These are phyloP conservation scores for Xylaria venustula DNA, from an alignment of 495 filamentous ascomycete species.

Conservation along the genomic window DNA sequence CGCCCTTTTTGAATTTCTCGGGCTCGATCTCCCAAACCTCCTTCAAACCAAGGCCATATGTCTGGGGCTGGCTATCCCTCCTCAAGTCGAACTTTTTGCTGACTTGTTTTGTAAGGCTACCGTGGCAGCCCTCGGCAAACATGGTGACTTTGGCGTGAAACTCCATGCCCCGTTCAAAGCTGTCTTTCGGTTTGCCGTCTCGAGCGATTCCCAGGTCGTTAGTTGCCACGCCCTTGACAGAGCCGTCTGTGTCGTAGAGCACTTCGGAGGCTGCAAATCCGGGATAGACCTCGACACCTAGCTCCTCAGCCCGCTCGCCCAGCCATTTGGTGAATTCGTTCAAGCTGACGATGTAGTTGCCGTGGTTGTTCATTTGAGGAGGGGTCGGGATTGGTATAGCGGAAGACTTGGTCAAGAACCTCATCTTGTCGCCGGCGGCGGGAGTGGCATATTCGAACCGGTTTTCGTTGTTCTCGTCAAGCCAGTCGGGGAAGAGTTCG, in stretches of 20 bases:
- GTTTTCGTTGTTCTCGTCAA: constrained; percentile 77
- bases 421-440: constrained; percentile 81
- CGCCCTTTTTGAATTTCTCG: constrained; percentile 84
- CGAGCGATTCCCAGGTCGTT: constrained; percentile 87
- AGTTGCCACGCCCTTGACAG: constrained; percentile 91
- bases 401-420: constrained; percentile 83
- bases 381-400: constrained; percentile 80
- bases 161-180: constrained; percentile 97
- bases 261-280: constrained; percentile 95
- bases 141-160: constrained; percentile 93
- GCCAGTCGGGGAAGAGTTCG: constrained; percentile 93
- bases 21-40: constrained; percentile 97
- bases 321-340: constrained; percentile 95
- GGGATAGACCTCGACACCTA: constrained; percentile 98
- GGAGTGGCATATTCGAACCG: constrained; percentile 83
- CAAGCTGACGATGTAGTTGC: constrained; percentile 95
- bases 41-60: constrained; percentile 91
- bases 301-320: constrained; percentile 88
- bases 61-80: constrained; percentile 85
- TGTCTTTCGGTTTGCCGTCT: constrained; percentile 80
- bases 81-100: constrained; percentile 93
- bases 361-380: constrained; percentile 97
- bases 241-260: constrained; percentile 80
- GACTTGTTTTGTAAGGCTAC: constrained; percentile 92
- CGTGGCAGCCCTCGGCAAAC: constrained; percentile 96